Conservation (phyloP, 2,329 filamentous ascomycete species). For the Lasiodiplodia theobromae region DNA sequence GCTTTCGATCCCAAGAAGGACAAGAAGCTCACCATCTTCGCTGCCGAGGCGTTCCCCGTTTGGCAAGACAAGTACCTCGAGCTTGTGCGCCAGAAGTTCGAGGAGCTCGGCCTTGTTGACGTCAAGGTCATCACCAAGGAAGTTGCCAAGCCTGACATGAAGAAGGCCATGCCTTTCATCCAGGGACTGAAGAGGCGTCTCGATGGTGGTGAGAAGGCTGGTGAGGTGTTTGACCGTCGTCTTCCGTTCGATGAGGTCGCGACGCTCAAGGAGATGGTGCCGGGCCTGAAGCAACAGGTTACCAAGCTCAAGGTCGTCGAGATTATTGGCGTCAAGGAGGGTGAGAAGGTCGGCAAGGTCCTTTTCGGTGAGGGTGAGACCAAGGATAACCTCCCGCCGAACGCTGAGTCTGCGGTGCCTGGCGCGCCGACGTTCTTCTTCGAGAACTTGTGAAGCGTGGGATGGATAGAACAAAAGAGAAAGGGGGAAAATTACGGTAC, state of each 20-base stretch:
- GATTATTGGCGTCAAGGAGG: constrained; percentile 74
- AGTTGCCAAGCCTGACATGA: constrained; percentile 88
- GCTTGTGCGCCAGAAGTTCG: constrained; percentile 75
- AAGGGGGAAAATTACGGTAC: neutral
- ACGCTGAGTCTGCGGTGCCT: constrained; percentile 79
- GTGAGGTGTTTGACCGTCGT: constrained; percentile 80
- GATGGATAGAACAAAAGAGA: neutral
- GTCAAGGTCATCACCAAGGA: constrained; percentile 81
- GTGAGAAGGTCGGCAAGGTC: constrained; percentile 68
- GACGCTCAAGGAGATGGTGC: constrained; percentile 78
- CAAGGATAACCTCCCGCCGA: constrained; percentile 62
- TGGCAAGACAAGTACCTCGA: constrained; percentile 95
- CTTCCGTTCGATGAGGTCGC: constrained; percentile 85
- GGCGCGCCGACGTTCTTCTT: constrained; percentile 84
- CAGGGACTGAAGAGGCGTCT: constrained; percentile 86
- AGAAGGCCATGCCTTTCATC: constrained; percentile 98
- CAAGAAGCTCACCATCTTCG: constrained; percentile 89
- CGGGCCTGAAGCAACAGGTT: constrained; percentile 77
- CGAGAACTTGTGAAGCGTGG: constrained; percentile 70
- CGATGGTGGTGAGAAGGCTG: constrained; percentile 69
- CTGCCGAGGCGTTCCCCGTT: constrained; percentile 77
- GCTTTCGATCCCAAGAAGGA: constrained; percentile 88
- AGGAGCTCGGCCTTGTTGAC: constrained; percentile 70
- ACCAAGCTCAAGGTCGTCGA: constrained; percentile 73
- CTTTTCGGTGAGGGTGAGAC: constrained; percentile 65